Evolutionary conservation across 176 grass and related monocot species (phyloP), one percentile per base, ranked within the genome.

Genomic region (Musa troglodytarum): DNA sequence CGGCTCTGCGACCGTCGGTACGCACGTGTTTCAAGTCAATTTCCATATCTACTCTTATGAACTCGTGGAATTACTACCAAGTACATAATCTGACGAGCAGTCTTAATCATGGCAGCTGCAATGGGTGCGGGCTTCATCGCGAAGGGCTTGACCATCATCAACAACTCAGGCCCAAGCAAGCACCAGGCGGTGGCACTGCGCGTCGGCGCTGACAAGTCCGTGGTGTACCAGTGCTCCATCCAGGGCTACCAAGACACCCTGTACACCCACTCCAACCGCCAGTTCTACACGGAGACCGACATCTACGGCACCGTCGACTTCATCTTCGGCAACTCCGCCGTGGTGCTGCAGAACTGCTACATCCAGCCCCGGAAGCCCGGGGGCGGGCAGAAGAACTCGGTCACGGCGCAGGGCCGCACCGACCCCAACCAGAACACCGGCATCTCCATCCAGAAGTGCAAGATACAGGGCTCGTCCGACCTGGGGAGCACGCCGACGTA

Each of bases 301-400:
- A 82, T 98, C 78, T 78, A 82, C 6, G 88, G 90, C 75, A 91
- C 88, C 1, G 90, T 98, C 19, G 95, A 98, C 76, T 91, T 98
- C 76, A 83, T 91, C 78, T 98, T 91, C 75, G 90, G 90, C 52
- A 91, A 98, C 79, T 81, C 95, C 1, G 88, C 86, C 0, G 88
- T 52, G 1, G 88, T 93, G 8, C 28, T 98, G 56, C 88, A 98
- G 63, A 75, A 63, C 72, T 93, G 90, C n/a, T n/a, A 74, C 54
- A 83, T 98, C 82, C 90, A 67, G 21, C 65, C 90, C 9, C 71
- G 80, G 50, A 76, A n/a, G 58, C 88, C 88, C 10, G 0, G 9
- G 1, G 1, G 2, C 0, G 88, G 76, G 1, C 86, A 91, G 49
- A 3, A 52, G 80, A 82, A 91, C 80, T 86, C 77, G 0, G 24